Conservation (phyloP, 2,329 filamentous ascomycete genomes). For the Fusarium veterinarium region DNA sequence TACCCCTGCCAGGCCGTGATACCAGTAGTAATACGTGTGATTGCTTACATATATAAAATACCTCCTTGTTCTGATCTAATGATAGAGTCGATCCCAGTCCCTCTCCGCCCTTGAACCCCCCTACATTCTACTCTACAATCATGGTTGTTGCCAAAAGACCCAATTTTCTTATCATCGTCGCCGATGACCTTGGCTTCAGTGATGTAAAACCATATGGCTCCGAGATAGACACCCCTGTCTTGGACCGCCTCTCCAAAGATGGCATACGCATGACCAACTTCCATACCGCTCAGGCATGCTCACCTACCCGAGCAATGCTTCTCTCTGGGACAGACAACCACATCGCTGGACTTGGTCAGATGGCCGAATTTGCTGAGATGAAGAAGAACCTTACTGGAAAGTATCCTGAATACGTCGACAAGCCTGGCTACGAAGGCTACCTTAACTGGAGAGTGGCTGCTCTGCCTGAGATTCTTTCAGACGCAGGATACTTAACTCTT, state of each 20-base stretch:
- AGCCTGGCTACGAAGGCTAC: slow-evolving; percentile 49
- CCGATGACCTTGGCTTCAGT: slow-evolving; percentile 45
- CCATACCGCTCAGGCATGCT: slow-evolving; percentile 69
- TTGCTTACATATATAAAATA: neutral
- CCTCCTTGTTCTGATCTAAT: neutral
- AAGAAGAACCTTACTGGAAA: slow-evolving; percentile 1
- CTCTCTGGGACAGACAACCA: slow-evolving; percentile 69
- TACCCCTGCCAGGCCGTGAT: accelerated
- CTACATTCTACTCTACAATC: neutral
- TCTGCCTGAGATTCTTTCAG: slow-evolving; percentile 44
- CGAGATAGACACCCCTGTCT: slow-evolving; percentile 67
- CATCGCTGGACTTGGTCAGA: slow-evolving; percentile 63
- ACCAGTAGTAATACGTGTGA: too few species aligned
- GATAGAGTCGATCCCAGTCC: neutral
- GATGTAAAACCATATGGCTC: slow-evolving; percentile 57
- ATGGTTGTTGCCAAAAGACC: slow-evolving; percentile 19
- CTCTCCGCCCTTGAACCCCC: accelerated
- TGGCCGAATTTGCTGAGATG: slow-evolving; percentile 55
- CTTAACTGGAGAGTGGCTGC: slow-evolving; percentile 47
- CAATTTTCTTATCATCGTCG: slow-evolving; percentile 45
- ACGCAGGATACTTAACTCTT: slow-evolving; percentile 48
- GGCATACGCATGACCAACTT: slow-evolving; percentile 68
- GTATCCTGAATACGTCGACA: slow-evolving; percentile 8
- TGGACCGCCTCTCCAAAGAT: slow-evolving; percentile 60
- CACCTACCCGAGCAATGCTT: slow-evolving; percentile 68